Conservation (phyloP, 768 basidiomycete genomes). For the Rhizopogon sp. region DNA sequence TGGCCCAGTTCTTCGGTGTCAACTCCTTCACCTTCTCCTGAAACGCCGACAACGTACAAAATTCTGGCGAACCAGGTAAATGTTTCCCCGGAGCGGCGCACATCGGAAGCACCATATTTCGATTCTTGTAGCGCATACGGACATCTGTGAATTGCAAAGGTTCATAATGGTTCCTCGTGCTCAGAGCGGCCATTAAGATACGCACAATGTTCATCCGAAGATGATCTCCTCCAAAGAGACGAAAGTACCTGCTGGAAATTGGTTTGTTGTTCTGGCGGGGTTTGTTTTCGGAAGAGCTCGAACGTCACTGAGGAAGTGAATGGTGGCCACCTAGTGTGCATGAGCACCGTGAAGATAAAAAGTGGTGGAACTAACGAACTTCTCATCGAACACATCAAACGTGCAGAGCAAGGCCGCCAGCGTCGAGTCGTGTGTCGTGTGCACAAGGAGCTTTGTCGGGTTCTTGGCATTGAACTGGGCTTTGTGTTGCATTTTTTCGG, state of each 20-base stretch:
- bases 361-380: slow-evolving; percentile 32
- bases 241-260: slow-evolving; percentile 39
- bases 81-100: slow-evolving; percentile 67
- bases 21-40: slow-evolving; percentile 55
- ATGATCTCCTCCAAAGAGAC: slow-evolving; percentile 28
- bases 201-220: slow-evolving; percentile 40
- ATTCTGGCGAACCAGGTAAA: slow-evolving; percentile 63
- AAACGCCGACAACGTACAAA: slow-evolving; percentile 68
- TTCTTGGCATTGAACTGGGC: slow-evolving; percentile 38
- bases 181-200: neutral
- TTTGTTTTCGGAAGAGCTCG: slow-evolving; percentile 55
- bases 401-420: slow-evolving; percentile 60
- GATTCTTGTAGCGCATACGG: slow-evolving; percentile 76
- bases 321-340: slow-evolving; percentile 55
- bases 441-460: slow-evolving; percentile 59
- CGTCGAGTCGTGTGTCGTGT: slow-evolving; percentile 69
- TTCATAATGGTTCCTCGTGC: neutral
- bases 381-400: slow-evolving; percentile 69
- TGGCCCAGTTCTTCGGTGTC: slow-evolving; percentile 60
- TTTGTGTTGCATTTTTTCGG: slow-evolving; percentile 59
- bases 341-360: neutral
- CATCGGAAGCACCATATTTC: slow-evolving; percentile 53
- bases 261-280: slow-evolving; percentile 6
- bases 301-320: slow-evolving; percentile 73
- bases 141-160: slow-evolving; percentile 36